Evolutionary conservation across 306 rosid species (phyloP), one percentile per base, ranked within the genome.

Genomic region (Ormosia emarginata): DNA sequence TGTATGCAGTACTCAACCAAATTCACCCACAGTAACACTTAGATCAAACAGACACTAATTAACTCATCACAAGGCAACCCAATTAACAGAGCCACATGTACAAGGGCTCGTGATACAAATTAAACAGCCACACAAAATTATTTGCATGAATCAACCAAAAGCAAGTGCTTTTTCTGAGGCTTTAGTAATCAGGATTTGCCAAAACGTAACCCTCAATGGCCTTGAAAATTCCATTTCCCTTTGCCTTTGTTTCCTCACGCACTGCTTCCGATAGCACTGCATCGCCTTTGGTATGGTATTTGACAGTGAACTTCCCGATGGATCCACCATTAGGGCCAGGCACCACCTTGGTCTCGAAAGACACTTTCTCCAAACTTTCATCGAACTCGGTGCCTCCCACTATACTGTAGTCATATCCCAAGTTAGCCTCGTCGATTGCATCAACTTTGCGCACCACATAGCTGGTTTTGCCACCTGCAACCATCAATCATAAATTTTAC

Each of bases 321-420:
- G 86, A 80, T 8, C 90, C 90, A 63, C 90, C 90, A 3, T 44
- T 47, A 5, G 86, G 33, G 2, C 81, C 79, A 30, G 74, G 1
- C 6, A 72, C 67, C 0, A 84, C 7, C 67, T 77, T 78, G 0
- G 77, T 61, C 81, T 58, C 44, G 10, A 80, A 67, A 18, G 64
- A 0, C 13, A 84, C 41, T 44, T 77, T 87, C 56, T 87, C 90
- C 10, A 87, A 44, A 6, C 7, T 52, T 3, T 80, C 81, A 2
- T 40, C 36, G 55, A 87, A 55, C 0, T 17, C 85, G 0, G 76
- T 39, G 1, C 90, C 86, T 71, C 86, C 88, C 2, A 73, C 55
- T 50, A 81, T 4, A 30, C 81, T 84, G 67, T 84, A 87, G 34
- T 49, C 34, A 6, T 67, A 87, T 58, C 9, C 34, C 0, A 72